These are phyloP conservation scores for Neckera pumila DNA, from an alignment of 225 moss, liverwort and hornwort genomes.

Conservation along the genomic window DNA sequence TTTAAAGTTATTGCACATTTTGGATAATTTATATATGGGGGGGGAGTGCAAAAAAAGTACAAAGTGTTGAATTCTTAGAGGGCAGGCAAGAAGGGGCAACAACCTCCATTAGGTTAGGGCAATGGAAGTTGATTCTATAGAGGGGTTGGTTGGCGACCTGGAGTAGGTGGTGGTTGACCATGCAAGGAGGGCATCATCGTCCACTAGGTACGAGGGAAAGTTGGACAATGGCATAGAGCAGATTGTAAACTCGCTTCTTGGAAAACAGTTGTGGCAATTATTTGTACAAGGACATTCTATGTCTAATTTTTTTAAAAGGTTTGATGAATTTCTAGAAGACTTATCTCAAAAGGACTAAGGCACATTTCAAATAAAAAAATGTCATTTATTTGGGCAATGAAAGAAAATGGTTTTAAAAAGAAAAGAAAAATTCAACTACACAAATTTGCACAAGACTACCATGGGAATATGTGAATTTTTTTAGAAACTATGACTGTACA, in stretches of 20 bases:
- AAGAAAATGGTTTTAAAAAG: too few relatives aligned
- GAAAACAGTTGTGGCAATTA: rapidly evolving
- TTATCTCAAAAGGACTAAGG: rapidly evolving
- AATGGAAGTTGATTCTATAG: rapidly evolving
- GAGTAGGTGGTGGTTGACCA: too few relatives aligned
- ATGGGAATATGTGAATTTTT: too few relatives aligned
- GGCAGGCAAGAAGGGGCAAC: too few relatives aligned
- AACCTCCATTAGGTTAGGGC: too few relatives aligned
- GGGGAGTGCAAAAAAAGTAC: rapidly evolving
- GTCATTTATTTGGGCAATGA: too few relatives aligned
- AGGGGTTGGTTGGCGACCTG: rapidly evolving
- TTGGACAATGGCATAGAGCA: rapidly evolving
- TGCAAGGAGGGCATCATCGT: rapidly evolving
- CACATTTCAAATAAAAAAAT: too few relatives aligned
- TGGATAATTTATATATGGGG: too few relatives aligned
- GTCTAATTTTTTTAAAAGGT: background rate
- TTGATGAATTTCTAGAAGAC: background rate
- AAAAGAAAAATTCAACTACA: too few relatives aligned
- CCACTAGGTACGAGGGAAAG: rapidly evolving
- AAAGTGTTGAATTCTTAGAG: too few relatives aligned
- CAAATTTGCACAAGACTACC: too few relatives aligned
- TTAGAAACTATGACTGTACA: too few relatives aligned
- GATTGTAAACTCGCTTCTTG: rapidly evolving
- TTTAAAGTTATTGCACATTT: background rate
- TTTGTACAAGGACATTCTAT: background rate